A percentile compares a stretch with the other conserved stretches of the same genome.
Evolutionary conservation across 2,329 filamentous ascomycete species (phyloP).

Genomic region (Cercospora zeina): DNA sequence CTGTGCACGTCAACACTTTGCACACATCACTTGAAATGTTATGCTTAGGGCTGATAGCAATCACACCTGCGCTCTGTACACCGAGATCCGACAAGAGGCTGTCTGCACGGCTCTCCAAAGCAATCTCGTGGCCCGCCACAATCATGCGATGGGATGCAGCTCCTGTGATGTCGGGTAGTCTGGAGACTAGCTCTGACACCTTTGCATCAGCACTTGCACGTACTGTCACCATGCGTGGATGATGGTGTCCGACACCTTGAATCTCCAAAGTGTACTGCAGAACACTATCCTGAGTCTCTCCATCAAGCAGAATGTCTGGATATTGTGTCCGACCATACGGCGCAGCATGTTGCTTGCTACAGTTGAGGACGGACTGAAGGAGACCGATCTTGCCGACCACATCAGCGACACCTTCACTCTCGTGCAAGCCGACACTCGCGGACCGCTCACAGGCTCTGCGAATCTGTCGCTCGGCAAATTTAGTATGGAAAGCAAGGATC

Average conservation of each 20-base stretch:
- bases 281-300: background rate
- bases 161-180: constrained; percentile 31
- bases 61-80: constrained; percentile 29
- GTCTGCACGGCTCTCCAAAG: constrained; percentile 21
- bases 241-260: constrained; percentile 26
- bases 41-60: constrained; percentile 34
- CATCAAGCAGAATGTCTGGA: constrained; percentile 4
- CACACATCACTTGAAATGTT: constrained; percentile 31
- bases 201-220: constrained; percentile 22
- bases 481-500: constrained; percentile 23
- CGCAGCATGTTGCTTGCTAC: constrained; percentile 23
- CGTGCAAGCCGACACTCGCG: background rate
- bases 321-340: background rate
- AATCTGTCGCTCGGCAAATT: constrained; percentile 30
- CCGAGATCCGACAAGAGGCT: constrained; percentile 28
- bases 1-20: constrained; percentile 35
- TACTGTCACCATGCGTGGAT: constrained; percentile 24
- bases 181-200: constrained; percentile 29
- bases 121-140: constrained; percentile 30
- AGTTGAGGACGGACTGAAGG: constrained; percentile 24
- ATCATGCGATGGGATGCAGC: constrained; percentile 32
- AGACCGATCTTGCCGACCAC: constrained; percentile 25
- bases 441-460: constrained; percentile 18
- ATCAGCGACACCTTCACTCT: background rate
- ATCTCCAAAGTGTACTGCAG: constrained; percentile 30